Base-by-base conservation (phyloP, 2,329 filamentous ascomycete species). In the Juglanconis sp. region DNA sequence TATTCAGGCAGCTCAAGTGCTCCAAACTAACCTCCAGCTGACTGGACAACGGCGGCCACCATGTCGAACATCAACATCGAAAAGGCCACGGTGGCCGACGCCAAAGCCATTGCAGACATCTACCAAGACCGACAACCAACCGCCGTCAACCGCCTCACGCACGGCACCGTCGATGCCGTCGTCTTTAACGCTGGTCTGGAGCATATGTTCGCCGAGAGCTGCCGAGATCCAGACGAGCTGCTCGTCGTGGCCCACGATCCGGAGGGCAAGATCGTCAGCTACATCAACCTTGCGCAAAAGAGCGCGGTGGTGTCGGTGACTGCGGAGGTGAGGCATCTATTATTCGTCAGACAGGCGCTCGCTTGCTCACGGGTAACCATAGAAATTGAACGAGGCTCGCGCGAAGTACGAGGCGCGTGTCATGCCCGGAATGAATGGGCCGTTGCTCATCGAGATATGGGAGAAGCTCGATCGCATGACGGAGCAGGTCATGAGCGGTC, bases 381-480 rank as follows among this genome's bases (percentile, higher is more conserved):
- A n/a, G 35, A 24, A 17, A 24, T 10, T 48, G 6, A 15, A 8
- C 1, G 17, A 32, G 3, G 34, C 50, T 31, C 50, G 24, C 30
- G 35, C 32, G 15, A 56, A 49, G 2, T 60, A 57, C 34, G 40
- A 53, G 15, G 40, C 48, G 13, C 40, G 42, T 17, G 48, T 57
- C 42, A 60, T 60, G 53, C 53, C 48, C 10, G 59, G 59, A 10
- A 31, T 60, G 40, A 53, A 60, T 35, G 54, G 53, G 1, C 40
- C 54, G 17, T n/a, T 60, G 4, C 54, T 60, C 36, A 9, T 57
- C 30, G 53, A 60, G 34, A 53, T 57, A 54, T 60, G 59, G 59
- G 59, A 60, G 42, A 53, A 49, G 9, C 54, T 60, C 5, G 59
- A 57, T 40, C 48, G 54, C 42, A 57, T 53, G 59, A 4, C 40